These are phyloP conservation scores for Euphorbia peplus DNA, from an alignment of 345 rosid genomes.

Conservation along the genomic window DNA sequence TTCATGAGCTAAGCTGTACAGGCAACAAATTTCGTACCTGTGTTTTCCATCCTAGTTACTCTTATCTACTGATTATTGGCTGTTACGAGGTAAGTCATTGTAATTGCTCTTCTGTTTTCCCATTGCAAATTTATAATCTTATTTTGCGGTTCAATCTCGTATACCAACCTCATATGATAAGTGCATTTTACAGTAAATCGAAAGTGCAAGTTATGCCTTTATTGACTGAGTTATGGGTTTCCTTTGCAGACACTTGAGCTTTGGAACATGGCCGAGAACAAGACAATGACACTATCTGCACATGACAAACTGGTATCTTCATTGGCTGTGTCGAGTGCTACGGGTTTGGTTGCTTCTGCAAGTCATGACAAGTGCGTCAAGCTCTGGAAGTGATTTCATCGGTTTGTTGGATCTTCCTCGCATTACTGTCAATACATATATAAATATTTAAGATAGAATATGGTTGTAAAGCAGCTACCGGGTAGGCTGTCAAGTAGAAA, in stretches of 20 bases:
- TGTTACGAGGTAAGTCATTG: slow-evolving; percentile 54
- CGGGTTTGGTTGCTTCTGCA: slow-evolving; percentile 42
- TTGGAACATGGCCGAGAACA: slow-evolving; percentile 45
- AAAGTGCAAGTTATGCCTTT: neutral
- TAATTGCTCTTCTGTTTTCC: slow-evolving; percentile 2
- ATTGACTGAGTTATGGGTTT: neutral
- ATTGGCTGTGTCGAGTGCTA: slow-evolving; percentile 41
- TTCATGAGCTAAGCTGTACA: slow-evolving; percentile 42
- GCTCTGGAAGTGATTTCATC: slow-evolving; percentile 45
- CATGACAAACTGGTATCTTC: slow-evolving; percentile 42
- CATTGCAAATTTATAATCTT: slow-evolving; percentile 6
- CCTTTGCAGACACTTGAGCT: slow-evolving; percentile 44
- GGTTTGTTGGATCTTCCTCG: neutral
- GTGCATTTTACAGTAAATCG: neutral
- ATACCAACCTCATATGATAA: neutral
- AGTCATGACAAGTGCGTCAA: slow-evolving; percentile 46
- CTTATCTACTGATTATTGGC: slow-evolving; percentile 50
- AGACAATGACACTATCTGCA: slow-evolving; percentile 34
- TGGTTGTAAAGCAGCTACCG: slow-evolving; percentile 5
- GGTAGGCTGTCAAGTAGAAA: slow-evolving; percentile 7
- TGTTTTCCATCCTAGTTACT: slow-evolving; percentile 49
- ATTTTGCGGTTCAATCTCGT: neutral
- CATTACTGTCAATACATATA: neutral
- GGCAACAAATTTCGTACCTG: slow-evolving; percentile 47
- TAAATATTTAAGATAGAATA: neutral